These are phyloP conservation scores for Apophysomyces ossiformis DNA, from an alignment of 371 early-diverging fungal species.

Conservation along the genomic window DNA sequence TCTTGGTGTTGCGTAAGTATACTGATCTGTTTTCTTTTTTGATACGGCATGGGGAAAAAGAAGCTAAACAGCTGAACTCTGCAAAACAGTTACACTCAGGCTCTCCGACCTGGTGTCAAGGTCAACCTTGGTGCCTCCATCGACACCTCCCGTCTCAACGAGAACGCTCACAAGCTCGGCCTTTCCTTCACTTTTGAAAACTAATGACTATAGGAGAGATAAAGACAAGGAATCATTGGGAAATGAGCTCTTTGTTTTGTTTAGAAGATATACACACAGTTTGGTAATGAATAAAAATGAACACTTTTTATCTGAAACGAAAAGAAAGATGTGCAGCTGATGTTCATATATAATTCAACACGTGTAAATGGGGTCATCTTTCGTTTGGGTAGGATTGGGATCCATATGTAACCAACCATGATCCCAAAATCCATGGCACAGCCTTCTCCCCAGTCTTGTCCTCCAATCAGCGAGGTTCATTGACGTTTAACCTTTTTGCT, in stretches of 20 bases:
- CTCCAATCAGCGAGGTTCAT: too few species aligned
- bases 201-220: constrained; percentile 37
- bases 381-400: too few species aligned
- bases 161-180: constrained; percentile 96
- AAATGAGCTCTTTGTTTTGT: not conserved
- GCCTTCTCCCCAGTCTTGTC: too few species aligned
- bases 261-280: constrained; percentile 4
- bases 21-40: constrained; percentile 16
- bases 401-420: too few species aligned
- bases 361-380: too few species aligned
- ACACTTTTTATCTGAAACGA: too few species aligned
- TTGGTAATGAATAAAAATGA: too few species aligned
- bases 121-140: constrained; percentile 90
- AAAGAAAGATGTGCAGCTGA: too few species aligned
- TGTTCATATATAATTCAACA: too few species aligned
- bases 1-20: constrained; percentile 78
- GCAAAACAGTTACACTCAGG: constrained; percentile 77
- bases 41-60: not conserved
- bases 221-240: not conserved
- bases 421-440: too few species aligned
- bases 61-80: not conserved
- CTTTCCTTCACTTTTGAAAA: constrained; percentile 86
- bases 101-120: constrained; percentile 94
- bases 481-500: too few species aligned
- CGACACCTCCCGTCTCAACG: constrained; percentile 89